phyloP scores from a whole-genome alignment of 139 green algal species.

The Diplosphaera chodatii region DNA sequence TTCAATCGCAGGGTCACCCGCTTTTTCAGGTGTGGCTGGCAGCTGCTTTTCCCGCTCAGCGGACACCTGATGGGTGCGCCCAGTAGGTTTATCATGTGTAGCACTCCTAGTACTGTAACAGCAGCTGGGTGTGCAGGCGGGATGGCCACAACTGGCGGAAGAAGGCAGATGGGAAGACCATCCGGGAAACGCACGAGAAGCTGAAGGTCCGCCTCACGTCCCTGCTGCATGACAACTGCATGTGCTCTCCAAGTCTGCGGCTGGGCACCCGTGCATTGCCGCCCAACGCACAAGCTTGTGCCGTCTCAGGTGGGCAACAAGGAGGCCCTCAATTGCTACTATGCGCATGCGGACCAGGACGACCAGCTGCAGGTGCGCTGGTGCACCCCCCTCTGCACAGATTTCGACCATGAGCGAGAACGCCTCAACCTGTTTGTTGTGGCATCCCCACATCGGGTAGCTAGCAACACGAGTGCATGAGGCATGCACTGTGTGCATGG shows the following conservation, averaged over 20 bases:
- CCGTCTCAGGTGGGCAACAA: conserved; percentile 30
- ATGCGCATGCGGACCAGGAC: conserved; percentile 43
- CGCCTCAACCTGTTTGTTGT: too few relatives aligned
- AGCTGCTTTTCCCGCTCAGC: too few relatives aligned
- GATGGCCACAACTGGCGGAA: conserved; percentile 57
- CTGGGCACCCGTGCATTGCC: too few relatives aligned
- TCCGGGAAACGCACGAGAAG: conserved; percentile 56
- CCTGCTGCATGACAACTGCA: neutral
- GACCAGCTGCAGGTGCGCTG: conserved; percentile 26
- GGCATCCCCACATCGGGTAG: too few relatives aligned
- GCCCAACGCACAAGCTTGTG: too few relatives aligned
- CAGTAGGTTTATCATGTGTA: too few relatives aligned
- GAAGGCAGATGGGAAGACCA: conserved; percentile 56
- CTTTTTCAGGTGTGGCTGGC: conserved; percentile 22
- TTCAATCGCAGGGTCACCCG: conserved; percentile 39
- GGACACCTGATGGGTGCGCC: too few relatives aligned
- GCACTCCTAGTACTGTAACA: too few relatives aligned
- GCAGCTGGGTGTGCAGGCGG: conserved; percentile 23
- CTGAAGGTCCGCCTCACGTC: conserved; percentile 29
- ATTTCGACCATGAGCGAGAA: too few relatives aligned
- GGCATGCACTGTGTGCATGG: too few relatives aligned
- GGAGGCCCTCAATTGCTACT: conserved; percentile 66
- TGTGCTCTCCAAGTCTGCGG: neutral
- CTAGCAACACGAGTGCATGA: too few relatives aligned
- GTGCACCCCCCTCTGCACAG: too few relatives aligned